Conservation (phyloP, 2,329 filamentous ascomycete genomes). For the Eurotiales sp. region DNA sequence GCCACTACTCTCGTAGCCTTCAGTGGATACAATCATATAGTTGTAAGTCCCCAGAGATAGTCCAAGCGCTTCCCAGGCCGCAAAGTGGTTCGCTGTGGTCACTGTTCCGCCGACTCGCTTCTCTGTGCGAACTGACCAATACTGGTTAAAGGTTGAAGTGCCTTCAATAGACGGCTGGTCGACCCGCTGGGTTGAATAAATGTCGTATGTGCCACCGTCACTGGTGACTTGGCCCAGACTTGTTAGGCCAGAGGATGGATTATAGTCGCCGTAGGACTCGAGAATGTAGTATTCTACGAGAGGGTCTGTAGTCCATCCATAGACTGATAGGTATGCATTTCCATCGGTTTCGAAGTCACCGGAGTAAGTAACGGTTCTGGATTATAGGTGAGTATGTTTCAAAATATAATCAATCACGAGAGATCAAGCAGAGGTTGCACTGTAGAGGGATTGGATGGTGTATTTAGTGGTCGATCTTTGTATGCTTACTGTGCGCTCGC, state of each 20-base stretch:
- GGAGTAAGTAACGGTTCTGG: conserved; percentile 24
- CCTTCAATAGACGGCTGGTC: conserved; percentile 40
- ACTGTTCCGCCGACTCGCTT: conserved; percentile 36
- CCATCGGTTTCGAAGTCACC: conserved; percentile 30
- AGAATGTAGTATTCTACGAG: conserved; percentile 38
- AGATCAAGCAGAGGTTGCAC: too few species aligned
- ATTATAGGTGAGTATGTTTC: background rate
- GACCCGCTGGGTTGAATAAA: conserved; percentile 33
- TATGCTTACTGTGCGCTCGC: conserved; percentile 47
- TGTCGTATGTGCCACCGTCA: conserved; percentile 37
- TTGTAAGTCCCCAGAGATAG: conserved; percentile 32
- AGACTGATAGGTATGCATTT: conserved; percentile 33
- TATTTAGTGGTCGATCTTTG: background rate
- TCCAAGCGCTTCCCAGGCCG: conserved; percentile 31
- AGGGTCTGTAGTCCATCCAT: conserved; percentile 41
- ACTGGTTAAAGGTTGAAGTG: conserved; percentile 41
- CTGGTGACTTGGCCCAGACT: conserved; percentile 33
- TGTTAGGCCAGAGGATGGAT: conserved; percentile 26
- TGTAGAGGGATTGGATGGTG: too few species aligned
- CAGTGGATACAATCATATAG: conserved; percentile 42
- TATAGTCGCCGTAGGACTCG: conserved; percentile 29
- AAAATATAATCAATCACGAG: too few species aligned
- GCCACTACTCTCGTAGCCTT: conserved; percentile 23
- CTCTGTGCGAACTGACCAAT: conserved; percentile 38
- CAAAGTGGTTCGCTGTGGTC: conserved; percentile 35